Evolutionary conservation across 164 flowering plant species (phyloP).

Genomic region (Berberis vulgaris): DNA sequence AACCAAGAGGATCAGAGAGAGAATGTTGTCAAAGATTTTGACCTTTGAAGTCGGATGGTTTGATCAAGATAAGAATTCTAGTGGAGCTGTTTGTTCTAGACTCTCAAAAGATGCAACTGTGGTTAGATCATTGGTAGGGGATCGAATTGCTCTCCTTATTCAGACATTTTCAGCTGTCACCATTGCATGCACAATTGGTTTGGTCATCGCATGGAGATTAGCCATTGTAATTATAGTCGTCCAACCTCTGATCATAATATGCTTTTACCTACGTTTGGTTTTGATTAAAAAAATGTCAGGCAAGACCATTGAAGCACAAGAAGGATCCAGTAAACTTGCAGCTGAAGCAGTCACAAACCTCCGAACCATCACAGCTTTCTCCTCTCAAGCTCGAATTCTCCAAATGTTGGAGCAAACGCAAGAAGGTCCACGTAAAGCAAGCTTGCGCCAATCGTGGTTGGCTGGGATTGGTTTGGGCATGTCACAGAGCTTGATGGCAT

Average conservation of each 20-base stretch:
- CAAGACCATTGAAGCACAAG: background rate
- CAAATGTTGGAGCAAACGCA: background rate
- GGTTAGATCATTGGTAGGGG: slow-evolving; percentile 3
- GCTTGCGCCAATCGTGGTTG: slow-evolving; percentile 1
- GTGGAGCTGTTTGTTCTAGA: slow-evolving; percentile 1
- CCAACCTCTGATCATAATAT: background rate
- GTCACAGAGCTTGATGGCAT: background rate
- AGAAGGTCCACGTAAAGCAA: background rate
- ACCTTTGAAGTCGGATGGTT: slow-evolving; percentile 3
- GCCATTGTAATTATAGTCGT: background rate
- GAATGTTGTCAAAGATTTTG: slow-evolving; percentile 2
- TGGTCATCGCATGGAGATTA: slow-evolving; percentile 1
- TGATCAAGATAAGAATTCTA: slow-evolving; percentile 1
- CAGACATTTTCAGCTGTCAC: background rate
- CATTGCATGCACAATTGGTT: slow-evolving; percentile 1
- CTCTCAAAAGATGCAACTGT: background rate
- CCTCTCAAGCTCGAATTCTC: slow-evolving; percentile 2
- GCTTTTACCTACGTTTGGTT: background rate
- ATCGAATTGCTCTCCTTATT: background rate
- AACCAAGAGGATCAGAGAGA: background rate
- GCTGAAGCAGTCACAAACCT: background rate
- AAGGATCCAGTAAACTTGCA: slow-evolving; percentile 1
- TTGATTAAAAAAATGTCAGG: background rate
- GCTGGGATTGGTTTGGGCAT: slow-evolving; percentile 1
- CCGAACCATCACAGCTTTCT: slow-evolving; percentile 2